phyloP scores from a whole-genome alignment of 139 green algal species.

The Picochlorum sp. region DNA sequence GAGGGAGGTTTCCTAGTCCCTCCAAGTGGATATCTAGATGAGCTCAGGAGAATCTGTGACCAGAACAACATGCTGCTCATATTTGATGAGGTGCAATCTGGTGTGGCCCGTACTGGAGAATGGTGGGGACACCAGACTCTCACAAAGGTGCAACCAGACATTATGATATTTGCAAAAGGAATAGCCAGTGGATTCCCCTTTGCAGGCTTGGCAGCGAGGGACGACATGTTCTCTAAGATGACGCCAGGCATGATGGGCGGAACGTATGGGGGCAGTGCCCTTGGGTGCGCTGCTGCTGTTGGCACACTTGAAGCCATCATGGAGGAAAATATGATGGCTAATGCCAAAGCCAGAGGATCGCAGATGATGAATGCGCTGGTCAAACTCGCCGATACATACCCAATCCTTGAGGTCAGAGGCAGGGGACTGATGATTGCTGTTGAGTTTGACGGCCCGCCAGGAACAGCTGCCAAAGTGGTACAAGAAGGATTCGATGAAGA shows the following conservation, averaged over 20 bases:
- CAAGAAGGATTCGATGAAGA: constrained; percentile 37
- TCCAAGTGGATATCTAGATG: constrained; percentile 57
- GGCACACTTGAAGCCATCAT: constrained; percentile 66
- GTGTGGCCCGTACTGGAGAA: constrained; percentile 56
- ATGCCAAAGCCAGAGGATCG: constrained; percentile 42
- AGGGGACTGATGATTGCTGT: constrained; percentile 71
- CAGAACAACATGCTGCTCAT: constrained; percentile 76
- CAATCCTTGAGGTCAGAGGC: constrained; percentile 69
- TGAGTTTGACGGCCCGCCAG: constrained; percentile 54
- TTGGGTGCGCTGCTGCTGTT: constrained; percentile 51
- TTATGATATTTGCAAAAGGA: constrained; percentile 77
- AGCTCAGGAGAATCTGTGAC: constrained; percentile 50
- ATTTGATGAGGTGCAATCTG: constrained; percentile 76
- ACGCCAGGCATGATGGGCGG: constrained; percentile 54
- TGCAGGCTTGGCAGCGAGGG: constrained; percentile 45
- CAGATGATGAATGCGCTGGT: constrained; percentile 46
- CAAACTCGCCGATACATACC: constrained; percentile 1
- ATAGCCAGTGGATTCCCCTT: constrained; percentile 80
- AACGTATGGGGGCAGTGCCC: constrained; percentile 65
- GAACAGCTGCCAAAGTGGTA: constrained; percentile 40
- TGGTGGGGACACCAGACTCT: constrained; percentile 77
- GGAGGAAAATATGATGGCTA: constrained; percentile 63
- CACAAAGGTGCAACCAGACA: constrained; percentile 44
- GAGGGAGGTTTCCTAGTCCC: constrained; percentile 80
- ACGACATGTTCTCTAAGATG: constrained; percentile 42